A percentile compares a stretch with the other conserved stretches of the same genome.
phyloP scores from a whole-genome alignment of 106 monocot species.

The Dendrobium huoshanense region DNA sequence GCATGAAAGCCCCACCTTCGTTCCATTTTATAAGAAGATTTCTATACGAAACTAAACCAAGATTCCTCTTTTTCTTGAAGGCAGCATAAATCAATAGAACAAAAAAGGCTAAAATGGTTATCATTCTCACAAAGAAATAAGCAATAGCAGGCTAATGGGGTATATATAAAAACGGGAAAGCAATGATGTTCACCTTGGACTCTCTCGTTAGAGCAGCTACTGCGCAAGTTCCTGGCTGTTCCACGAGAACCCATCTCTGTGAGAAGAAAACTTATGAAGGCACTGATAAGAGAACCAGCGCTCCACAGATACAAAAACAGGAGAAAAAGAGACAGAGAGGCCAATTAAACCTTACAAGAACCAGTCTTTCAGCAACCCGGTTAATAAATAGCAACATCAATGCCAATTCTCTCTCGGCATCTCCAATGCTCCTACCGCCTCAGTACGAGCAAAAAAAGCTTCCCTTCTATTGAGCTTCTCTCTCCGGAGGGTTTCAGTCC shows the following conservation, averaged over 20 bases:
- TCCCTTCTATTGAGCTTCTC: too few species aligned
- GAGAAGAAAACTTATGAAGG: not conserved
- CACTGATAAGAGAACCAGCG: too few species aligned
- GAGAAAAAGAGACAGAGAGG: not conserved
- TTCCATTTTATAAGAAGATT: too few species aligned
- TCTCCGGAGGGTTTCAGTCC: too few species aligned
- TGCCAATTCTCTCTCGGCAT: not conserved
- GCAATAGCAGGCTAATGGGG: not conserved
- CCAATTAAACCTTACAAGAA: not conserved
- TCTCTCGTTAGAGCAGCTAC: not conserved
- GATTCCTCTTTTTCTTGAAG: not conserved
- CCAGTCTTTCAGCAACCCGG: not conserved
- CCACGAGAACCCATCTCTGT: not conserved
- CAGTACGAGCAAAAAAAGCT: too few species aligned
- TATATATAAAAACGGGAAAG: not conserved
- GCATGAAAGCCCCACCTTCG: too few species aligned
- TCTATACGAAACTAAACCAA: too few species aligned
- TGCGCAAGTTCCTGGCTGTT: not conserved
- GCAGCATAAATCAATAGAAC: not conserved
- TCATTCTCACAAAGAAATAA: not conserved
- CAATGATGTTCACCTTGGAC: not conserved
- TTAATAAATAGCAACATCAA: not conserved
- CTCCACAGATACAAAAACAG: too few species aligned
- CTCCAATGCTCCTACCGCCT: too few species aligned
- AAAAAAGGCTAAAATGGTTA: not conserved